Conservation (phyloP, 768 basidiomycete species). For the Termitomyces sp. region DNA sequence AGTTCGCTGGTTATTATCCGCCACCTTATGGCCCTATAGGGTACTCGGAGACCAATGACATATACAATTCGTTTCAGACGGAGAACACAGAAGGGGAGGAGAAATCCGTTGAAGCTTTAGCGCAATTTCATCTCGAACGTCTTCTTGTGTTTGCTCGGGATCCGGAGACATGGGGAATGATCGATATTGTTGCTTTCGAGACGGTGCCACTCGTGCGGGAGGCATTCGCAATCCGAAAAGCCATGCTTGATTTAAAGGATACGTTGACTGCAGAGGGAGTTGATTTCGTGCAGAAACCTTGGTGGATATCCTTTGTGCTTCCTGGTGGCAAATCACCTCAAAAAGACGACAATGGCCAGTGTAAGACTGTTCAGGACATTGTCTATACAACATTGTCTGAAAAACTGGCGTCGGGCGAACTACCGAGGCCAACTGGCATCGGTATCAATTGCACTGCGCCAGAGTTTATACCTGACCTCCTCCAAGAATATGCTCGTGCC, state of each 20-base stretch:
- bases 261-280: slow-evolving; percentile 9
- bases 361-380: slow-evolving; percentile 35
- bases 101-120: slow-evolving; percentile 47
- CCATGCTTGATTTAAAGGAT: slow-evolving; percentile 41
- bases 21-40: slow-evolving; percentile 66
- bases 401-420: slow-evolving; percentile 2
- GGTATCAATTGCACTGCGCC: slow-evolving; percentile 74
- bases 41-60: slow-evolving; percentile 28
- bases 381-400: slow-evolving; percentile 35
- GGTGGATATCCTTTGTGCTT: slow-evolving; percentile 74
- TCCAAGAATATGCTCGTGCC: slow-evolving; percentile 31
- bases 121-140: slow-evolving; percentile 61
- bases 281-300: slow-evolving; percentile 42
- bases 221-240: slow-evolving; percentile 58
- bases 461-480: slow-evolving; percentile 36
- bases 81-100: slow-evolving; percentile 25
- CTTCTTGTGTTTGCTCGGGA: slow-evolving; percentile 51
- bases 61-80: slow-evolving; percentile 39
- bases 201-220: slow-evolving; percentile 70
- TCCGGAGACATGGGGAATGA: slow-evolving; percentile 43
- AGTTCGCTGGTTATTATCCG: slow-evolving; percentile 74
- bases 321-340: slow-evolving; percentile 49
- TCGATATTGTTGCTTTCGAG: slow-evolving; percentile 75
- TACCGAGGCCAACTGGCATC: slow-evolving; percentile 46
- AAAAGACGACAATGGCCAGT: slow-evolving; percentile 15